Evolutionary conservation across 2,329 filamentous ascomycete genomes (phyloP), one percentile per base, ranked within the genome.

Genomic region (Nectriaceae sp.): DNA sequence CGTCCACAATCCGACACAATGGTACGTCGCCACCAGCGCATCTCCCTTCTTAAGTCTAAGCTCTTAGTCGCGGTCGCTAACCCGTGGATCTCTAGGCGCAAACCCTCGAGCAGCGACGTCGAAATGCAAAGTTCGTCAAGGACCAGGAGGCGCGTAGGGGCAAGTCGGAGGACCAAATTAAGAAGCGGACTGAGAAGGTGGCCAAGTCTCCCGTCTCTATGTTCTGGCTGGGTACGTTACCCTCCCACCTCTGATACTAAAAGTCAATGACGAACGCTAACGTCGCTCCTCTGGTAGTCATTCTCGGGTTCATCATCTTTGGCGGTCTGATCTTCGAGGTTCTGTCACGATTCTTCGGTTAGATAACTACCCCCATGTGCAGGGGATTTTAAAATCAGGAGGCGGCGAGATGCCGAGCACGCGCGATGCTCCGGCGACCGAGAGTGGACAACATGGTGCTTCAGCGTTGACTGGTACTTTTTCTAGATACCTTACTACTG

Each of bases 81-180:
- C n/a, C 16, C 33, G 6, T 29, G 13, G 24, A 29, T 31, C 31
- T 44, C 18, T 42, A 91, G 88, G 88, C 85, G 61, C 89, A 93
- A 85, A 94, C 89, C 59, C 89, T 87, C 60, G 82, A 90, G 71
- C 90, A 94, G 77, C 86, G 89, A 69, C 84, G 84, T 65, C 85
- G 87, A 55, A 94, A 94, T 75, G 82, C 82, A 65, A 87, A 88
- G 72, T 95, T 90, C 72, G 85, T 80, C 59, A 86, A 87, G 68
- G 78, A 82, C 45, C 85, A 93, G 68, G 84, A 88, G 66, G 75
- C 77, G 51, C 88, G 85, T 66, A 87, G 88, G 70, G 89, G 89
- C 72, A 90, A 89, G 75, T 79, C 84, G n/a, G 78, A 83, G 49
- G 74, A 74, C 20, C 79, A 84, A 54, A 68, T 85, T 60, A 85